Percentiles rank a stretch among this genome's conserved stretches.
Evolutionary conservation across 345 rosid genomes (phyloP).

Genomic region (Syzygium aromaticum): DNA sequence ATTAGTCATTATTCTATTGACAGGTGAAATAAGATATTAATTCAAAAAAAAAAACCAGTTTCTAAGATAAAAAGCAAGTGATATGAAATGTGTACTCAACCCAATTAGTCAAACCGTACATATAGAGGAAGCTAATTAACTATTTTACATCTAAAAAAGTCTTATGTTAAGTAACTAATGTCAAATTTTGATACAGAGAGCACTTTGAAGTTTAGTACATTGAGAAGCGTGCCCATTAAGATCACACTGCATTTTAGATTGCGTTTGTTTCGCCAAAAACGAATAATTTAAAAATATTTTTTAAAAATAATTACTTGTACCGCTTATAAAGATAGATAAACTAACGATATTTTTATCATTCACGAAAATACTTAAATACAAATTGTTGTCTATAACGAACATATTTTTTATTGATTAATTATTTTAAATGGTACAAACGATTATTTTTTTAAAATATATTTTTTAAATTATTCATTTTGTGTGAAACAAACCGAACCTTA

Average conservation of each 20-base stretch:
- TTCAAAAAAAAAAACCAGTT: not conserved
- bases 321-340: rapidly evolving
- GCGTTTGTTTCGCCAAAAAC: rapidly evolving
- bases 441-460: not conserved
- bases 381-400: not conserved
- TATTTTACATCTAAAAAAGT: not conserved
- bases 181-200: not conserved
- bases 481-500: rapidly evolving
- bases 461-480: not conserved
- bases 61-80: not conserved
- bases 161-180: not conserved
- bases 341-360: no score
- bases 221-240: not conserved
- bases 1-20: not conserved
- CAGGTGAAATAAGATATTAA: not conserved
- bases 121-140: not conserved
- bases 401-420: not conserved
- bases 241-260: rapidly evolving
- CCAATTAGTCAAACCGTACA: not conserved
- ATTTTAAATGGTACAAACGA: rapidly evolving
- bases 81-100: not conserved
- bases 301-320: rapidly evolving
- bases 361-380: not conserved
- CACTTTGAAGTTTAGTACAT: not conserved
- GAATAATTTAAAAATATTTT: not conserved